Evolutionary conservation across 2,329 filamentous ascomycete species (phyloP), one percentile per base, ranked within the genome.

Genomic region (Aspergillus persii): DNA sequence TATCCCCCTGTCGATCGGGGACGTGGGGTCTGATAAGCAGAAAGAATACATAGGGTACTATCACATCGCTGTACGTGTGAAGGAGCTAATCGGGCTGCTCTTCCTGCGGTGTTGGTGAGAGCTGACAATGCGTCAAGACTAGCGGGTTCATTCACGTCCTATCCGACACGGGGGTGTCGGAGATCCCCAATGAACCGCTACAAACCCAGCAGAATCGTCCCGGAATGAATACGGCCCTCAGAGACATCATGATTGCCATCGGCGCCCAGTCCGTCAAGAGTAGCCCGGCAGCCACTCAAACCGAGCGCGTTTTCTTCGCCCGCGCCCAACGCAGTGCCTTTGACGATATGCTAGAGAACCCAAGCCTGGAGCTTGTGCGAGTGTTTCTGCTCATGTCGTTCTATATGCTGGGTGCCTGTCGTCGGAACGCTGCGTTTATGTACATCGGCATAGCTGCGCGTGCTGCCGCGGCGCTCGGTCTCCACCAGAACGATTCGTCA

Each of bases 391-490:
- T 86, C 15, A 83, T 86, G 80, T 78, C 83, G 0, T 85, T 85
- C 61, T 86, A 85, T 63, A 83, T 86, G 79, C 76, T 85, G 3
- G 83, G 82, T 0, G 82, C 82, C 3, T 86, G 84, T 54, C 82
- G 83, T 33, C 76, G 84, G 8, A 86, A 86, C 57, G 79, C 84
- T 0, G 85, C 85, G 0, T 88, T 86, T 55, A 86, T 88, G 82
- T 87, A 87, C 57, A 69, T 88, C 2, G 85, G 85, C 0, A 80
- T 87, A 8, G 85, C 85, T 1, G 77, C 82, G 0, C 80, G 83
- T 55, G 82, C 84, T 0, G 84, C 85, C 0, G 80, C 82, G 3
- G 83, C 84, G 0, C 66, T 88, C 0, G 86, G 85, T 0, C 66
- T 87, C 6, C 84, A 87, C 11, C 82, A 86, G 18, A 63, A 61